phyloP scores from a whole-genome alignment of 2,329 filamentous ascomycete species.

The Aspergillus chevalieri region DNA sequence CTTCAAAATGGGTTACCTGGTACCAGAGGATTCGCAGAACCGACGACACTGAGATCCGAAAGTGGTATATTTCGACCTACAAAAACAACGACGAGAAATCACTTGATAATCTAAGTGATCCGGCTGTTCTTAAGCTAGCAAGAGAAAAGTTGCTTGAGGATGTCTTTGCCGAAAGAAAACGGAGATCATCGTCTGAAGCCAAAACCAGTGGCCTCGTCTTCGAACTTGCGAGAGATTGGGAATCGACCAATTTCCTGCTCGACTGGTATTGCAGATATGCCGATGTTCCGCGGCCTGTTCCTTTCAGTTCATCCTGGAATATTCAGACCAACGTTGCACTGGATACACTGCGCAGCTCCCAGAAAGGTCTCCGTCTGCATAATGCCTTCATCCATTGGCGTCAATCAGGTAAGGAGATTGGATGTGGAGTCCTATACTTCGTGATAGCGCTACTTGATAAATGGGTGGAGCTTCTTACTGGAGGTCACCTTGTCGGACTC shows the following conservation, averaged over 20 bases:
- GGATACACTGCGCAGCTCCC: constrained; percentile 47
- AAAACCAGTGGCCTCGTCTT: constrained; percentile 43
- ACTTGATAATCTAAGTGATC: constrained; percentile 43
- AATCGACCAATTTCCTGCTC: constrained; percentile 49
- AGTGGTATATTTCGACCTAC: constrained; percentile 33
- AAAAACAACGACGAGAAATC: constrained; percentile 31
- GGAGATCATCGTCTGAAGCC: constrained; percentile 38
- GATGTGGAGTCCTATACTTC: constrained; percentile 51
- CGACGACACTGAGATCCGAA: constrained; percentile 34
- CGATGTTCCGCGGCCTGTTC: constrained; percentile 45
- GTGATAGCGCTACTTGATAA: constrained; percentile 51
- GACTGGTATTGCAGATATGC: constrained; percentile 49
- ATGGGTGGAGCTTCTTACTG: constrained; percentile 47
- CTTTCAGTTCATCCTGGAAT: constrained; percentile 54
- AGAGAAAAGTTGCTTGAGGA: constrained; percentile 42
- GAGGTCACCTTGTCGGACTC: constrained; percentile 38
- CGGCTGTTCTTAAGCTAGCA: constrained; percentile 44
- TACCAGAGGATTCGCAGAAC: constrained; percentile 34
- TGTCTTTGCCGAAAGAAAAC: constrained; percentile 41
- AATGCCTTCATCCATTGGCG: constrained; percentile 55
- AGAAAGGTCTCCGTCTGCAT: constrained; percentile 51
- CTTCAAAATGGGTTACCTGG: constrained; percentile 57
- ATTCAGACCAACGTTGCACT: constrained; percentile 52
- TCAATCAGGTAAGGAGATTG: constrained; percentile 50
- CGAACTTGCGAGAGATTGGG: constrained; percentile 48